A percentile compares a stretch with the other conserved stretches of the same genome.
phyloP scores from a whole-genome alignment of 768 basidiomycete species.

The Obba rivulosa region DNA sequence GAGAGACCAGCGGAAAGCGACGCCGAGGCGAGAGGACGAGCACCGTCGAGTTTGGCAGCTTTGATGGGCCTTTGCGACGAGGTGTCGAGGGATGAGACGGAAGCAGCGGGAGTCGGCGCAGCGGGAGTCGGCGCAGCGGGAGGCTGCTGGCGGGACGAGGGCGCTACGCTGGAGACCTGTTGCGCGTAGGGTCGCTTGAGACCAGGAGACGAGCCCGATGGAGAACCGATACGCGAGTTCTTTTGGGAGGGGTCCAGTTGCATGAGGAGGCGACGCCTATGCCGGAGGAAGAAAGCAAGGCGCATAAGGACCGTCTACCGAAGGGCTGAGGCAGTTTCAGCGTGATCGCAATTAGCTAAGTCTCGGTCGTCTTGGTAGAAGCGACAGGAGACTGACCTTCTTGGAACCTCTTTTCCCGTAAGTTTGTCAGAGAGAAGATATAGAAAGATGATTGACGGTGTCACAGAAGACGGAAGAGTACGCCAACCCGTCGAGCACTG shows the following conservation, averaged over 20 bases:
- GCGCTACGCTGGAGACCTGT: slow-evolving; percentile 2
- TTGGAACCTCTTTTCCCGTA: too few species aligned
- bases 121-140: slow-evolving; percentile 2
- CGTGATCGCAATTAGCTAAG: too few species aligned
- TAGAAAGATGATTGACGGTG: too few species aligned
- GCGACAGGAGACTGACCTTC: too few species aligned
- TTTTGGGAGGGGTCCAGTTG: slow-evolving; percentile 38
- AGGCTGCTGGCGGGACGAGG: slow-evolving; percentile 7
- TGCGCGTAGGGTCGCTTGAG: slow-evolving; percentile 46
- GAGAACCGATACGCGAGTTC: slow-evolving; percentile 13
- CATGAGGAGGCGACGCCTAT: slow-evolving; percentile 56
- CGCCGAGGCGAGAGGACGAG: slow-evolving; percentile 1
- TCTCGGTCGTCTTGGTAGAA: too few species aligned
- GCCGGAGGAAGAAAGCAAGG: slow-evolving; percentile 40
- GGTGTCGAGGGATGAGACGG: slow-evolving; percentile 6
- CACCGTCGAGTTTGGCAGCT: slow-evolving; percentile 13
- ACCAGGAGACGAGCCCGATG: slow-evolving; percentile 17
- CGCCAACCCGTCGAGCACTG: too few species aligned
- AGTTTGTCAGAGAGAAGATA: too few species aligned
- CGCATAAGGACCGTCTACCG: slow-evolving; percentile 35
- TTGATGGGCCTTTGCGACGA: slow-evolving; percentile 12
- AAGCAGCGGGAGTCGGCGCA: slow-evolving; percentile 5
- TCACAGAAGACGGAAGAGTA: too few species aligned
- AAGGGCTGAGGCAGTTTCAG: too few species aligned
- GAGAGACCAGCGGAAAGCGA: neutral